Conservation (phyloP, 345 rosid species). For the Rhodamnia rubescens region DNA sequence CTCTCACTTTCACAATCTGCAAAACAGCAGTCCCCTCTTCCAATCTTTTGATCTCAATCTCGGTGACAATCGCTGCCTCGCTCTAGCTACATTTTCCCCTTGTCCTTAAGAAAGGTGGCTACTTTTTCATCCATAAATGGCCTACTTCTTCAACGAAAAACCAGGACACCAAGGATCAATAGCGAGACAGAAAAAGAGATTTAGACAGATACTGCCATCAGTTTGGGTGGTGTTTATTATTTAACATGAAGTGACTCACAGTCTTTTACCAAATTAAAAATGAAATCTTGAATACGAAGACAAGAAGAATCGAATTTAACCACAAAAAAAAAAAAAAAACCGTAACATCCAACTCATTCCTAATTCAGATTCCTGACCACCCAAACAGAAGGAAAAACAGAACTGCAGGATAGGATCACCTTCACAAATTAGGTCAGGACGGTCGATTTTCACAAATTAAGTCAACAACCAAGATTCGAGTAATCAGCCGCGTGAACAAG, state of each 20-base stretch:
- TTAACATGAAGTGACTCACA: background rate
- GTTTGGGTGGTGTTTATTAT: background rate
- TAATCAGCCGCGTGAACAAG: background rate
- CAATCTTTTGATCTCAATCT: too few relatives aligned
- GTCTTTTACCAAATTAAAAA: background rate
- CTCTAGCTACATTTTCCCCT: background rate
- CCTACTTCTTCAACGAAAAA: background rate
- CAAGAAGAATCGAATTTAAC: background rate
- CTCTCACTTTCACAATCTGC: background rate
- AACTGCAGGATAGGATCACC: background rate
- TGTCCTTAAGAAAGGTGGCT: background rate
- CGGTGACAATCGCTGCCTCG: background rate
- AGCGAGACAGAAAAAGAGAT: background rate
- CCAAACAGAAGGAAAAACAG: background rate
- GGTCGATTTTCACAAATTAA: background rate
- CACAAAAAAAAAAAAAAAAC: background rate
- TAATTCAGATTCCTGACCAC: background rate
- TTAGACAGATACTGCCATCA: background rate
- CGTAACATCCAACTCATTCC: background rate
- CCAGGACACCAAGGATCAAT: background rate
- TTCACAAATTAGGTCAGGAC: rapidly evolving
- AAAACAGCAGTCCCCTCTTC: too few relatives aligned
- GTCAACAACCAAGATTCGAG: background rate
- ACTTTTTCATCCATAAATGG: background rate
- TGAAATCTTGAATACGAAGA: background rate